These are phyloP conservation scores for Dalbergia cochinchinensis DNA, from an alignment of 306 rosid genomes.

Conservation along the genomic window DNA sequence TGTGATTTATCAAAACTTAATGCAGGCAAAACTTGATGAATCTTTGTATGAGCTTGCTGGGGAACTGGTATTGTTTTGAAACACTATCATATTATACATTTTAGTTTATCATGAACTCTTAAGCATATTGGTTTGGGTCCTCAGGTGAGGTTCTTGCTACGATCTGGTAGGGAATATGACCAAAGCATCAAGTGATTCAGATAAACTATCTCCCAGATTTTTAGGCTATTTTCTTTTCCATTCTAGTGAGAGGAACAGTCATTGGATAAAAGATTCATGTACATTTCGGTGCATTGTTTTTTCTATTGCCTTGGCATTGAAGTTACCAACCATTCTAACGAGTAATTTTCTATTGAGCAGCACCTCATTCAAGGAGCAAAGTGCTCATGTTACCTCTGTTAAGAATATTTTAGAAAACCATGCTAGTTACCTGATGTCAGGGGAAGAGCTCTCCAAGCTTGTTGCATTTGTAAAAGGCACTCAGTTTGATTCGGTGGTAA, in stretches of 20 bases:
- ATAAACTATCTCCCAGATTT: constrained; percentile 80
- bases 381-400: constrained; percentile 84
- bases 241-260: constrained; percentile 73
- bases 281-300: constrained; percentile 30
- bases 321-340: constrained; percentile 41
- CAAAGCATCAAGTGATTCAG: constrained; percentile 75
- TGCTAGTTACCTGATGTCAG: constrained; percentile 94
- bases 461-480: constrained; percentile 98
- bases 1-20: constrained; percentile 39
- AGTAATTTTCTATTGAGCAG: constrained; percentile 56
- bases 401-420: constrained; percentile 93
- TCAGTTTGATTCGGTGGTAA: constrained; percentile 96
- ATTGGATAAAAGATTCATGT: constrained; percentile 71
- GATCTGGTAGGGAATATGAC: constrained; percentile 93
- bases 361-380: constrained; percentile 84
- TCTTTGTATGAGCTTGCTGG: constrained; percentile 97
- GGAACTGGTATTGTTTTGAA: constrained; percentile 74
- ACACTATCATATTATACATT: constrained; percentile 15
- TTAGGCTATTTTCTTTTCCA: constrained; percentile 88
- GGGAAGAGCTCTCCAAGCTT: constrained; percentile 95
- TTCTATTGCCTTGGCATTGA: constrained; percentile 32
- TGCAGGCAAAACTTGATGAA: constrained; percentile 96
- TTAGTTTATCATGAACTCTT: constrained; percentile 33
- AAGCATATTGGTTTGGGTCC: constrained; percentile 45
- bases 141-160: constrained; percentile 94